These are phyloP conservation scores for Zea mays DNA, from an alignment of 176 grass and related monocot genomes.

Conservation along the genomic window DNA sequence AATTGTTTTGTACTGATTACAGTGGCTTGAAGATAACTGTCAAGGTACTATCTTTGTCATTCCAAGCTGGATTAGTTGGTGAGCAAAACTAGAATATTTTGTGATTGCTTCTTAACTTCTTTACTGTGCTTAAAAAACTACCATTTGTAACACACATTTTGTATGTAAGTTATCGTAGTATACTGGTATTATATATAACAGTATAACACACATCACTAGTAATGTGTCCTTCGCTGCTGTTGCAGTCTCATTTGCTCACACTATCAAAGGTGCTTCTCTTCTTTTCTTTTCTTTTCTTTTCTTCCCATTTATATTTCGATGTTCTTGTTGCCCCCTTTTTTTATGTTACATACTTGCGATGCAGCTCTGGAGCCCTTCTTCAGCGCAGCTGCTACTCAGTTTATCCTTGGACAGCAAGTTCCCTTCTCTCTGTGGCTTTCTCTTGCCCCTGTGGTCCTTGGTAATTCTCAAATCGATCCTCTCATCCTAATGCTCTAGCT, in stretches of 20 bases:
- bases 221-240: slow-evolving; percentile 96
- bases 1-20: too few relatives aligned
- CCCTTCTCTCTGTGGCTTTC: slow-evolving; percentile 88
- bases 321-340: slow-evolving; percentile 9
- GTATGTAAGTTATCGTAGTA: too few relatives aligned
- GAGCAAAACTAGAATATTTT: too few relatives aligned
- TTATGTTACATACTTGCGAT: slow-evolving; percentile 28
- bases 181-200: too few relatives aligned
- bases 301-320: slow-evolving; percentile 17
- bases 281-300: slow-evolving; percentile 8
- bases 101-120: too few relatives aligned
- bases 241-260: slow-evolving; percentile 96
- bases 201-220: slow-evolving; percentile 96
- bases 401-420: slow-evolving; percentile 94
- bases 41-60: too few relatives aligned
- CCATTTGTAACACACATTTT: too few relatives aligned
- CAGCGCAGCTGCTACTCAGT: slow-evolving; percentile 97
- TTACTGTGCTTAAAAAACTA: too few relatives aligned
- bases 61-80: too few relatives aligned
- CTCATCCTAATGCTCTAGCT: slow-evolving; percentile 1
- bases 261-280: slow-evolving; percentile 84
- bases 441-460: slow-evolving; percentile 91
- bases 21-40: too few relatives aligned
- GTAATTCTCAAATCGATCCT: slow-evolving; percentile 52
- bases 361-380: slow-evolving; percentile 98